A percentile compares a stretch with the other conserved stretches of the same genome.
phyloP scores from a whole-genome alignment of 441 rosid genomes.

The Manihot esculenta region DNA sequence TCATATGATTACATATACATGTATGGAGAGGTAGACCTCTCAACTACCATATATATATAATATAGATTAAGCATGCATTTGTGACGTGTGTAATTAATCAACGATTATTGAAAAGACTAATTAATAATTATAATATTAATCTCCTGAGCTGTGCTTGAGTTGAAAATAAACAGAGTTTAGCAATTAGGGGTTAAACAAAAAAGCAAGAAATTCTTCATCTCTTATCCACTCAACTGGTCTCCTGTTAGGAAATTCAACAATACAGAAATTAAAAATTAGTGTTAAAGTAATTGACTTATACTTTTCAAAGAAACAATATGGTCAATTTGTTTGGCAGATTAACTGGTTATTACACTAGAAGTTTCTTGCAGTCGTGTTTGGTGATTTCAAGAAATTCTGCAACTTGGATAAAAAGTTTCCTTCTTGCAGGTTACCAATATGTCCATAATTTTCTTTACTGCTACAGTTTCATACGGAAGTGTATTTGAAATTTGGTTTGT shows the following conservation, averaged over 20 bases:
- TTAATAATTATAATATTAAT: not conserved
- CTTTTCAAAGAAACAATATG: too few species aligned
- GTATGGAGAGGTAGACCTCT: constrained; percentile 1
- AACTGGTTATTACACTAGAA: not conserved
- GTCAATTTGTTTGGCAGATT: constrained; percentile 9
- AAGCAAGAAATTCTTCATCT: not conserved
- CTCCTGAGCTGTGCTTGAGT: not conserved
- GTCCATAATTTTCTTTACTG: too few species aligned
- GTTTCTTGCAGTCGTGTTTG: constrained; percentile 1
- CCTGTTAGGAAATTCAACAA: constrained; percentile 18
- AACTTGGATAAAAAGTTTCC: too few species aligned
- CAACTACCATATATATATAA: constrained; percentile 17
- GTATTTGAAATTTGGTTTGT: too few species aligned
- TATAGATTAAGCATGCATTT: not conserved
- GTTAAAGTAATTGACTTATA: constrained; percentile 35
- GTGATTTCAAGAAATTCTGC: not conserved
- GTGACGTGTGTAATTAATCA: not conserved
- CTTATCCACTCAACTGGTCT: constrained; percentile 13
- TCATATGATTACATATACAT: constrained; percentile 4
- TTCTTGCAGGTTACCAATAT: too few species aligned
- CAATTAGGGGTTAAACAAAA: not conserved
- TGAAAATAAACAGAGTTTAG: not conserved
- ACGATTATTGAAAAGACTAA: not conserved
- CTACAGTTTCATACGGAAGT: too few species aligned
- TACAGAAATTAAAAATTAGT: constrained; percentile 17